Percentiles rank a stretch among this genome's conserved stretches.
Evolutionary conservation across 805 yeast species (phyloP).

Genomic region (Vanderwaltozyma verrucispora): DNA sequence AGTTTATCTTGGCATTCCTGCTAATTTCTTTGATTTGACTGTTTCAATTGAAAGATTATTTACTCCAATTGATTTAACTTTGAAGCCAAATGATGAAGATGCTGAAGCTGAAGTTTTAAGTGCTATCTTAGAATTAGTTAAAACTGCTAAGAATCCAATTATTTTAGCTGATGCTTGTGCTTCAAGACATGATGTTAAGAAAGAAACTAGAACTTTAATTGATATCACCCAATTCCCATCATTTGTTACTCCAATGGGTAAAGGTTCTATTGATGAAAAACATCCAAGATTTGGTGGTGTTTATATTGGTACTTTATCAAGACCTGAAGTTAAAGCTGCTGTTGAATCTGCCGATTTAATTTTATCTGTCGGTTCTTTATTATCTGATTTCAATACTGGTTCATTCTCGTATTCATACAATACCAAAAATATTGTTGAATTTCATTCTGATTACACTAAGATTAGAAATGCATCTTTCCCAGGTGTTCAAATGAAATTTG

Average conservation of each 20-base stretch:
- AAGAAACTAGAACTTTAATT: conserved; percentile 39
- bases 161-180: conserved; percentile 63
- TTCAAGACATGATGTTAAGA: conserved; percentile 45
- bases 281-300: conserved; percentile 55
- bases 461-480: conserved; percentile 52
- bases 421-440: conserved; percentile 31
- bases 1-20: conserved; percentile 71
- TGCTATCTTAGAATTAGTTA: conserved; percentile 42
- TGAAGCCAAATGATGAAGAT: conserved; percentile 9
- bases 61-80: conserved; percentile 41
- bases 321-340: conserved; percentile 37
- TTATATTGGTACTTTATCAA: conserved; percentile 54
- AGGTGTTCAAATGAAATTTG: conserved; percentile 58
- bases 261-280: conserved; percentile 66
- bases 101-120: conserved; percentile 7
- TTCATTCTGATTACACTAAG: conserved; percentile 45
- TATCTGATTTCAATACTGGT: conserved; percentile 63
- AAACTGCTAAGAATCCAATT: conserved; percentile 47
- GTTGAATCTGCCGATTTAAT: conserved; percentile 55
- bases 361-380: conserved; percentile 57
- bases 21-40: conserved; percentile 45
- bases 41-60: conserved; percentile 33
- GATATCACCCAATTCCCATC: conserved; percentile 38
- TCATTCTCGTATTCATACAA: conserved; percentile 32
- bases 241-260: conserved; percentile 57